A percentile compares a stretch with the other conserved stretches of the same genome.
phyloP scores from a whole-genome alignment of 169 alveolate species.

The Theileria orientalis region DNA sequence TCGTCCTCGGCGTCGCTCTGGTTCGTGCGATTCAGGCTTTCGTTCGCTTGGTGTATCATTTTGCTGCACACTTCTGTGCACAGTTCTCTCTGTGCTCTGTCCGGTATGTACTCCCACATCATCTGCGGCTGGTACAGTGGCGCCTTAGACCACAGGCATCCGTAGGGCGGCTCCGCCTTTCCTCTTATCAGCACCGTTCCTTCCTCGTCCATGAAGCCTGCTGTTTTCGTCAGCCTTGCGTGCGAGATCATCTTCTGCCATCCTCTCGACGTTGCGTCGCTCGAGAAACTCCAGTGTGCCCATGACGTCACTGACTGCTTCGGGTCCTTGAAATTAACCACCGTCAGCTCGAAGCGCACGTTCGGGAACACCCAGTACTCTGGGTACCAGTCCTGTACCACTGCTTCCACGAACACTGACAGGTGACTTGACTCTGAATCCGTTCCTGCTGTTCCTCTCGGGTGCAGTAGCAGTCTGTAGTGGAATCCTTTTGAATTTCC shows the following conservation, averaged over 20 bases:
- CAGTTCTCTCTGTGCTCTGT: conserved; percentile 60
- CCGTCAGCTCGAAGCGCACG: conserved; percentile 87
- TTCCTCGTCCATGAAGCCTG: conserved; percentile 87
- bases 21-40: not conserved
- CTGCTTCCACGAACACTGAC: conserved; percentile 87
- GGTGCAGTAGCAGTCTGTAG: conserved; percentile 84
- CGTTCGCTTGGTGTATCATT: too few relatives aligned
- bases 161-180: conserved; percentile 88
- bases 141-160: conserved; percentile 84
- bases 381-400: conserved; percentile 88
- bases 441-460: conserved; percentile 87
- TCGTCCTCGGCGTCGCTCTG: not conserved
- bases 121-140: conserved; percentile 80
- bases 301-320: conserved; percentile 87
- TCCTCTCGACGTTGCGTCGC: conserved; percentile 87
- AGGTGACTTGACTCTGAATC: conserved; percentile 84
- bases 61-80: conserved; percentile 38
- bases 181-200: conserved; percentile 87
- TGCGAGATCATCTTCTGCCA: conserved; percentile 91
- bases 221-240: conserved; percentile 80
- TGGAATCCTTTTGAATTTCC: conserved; percentile 87
- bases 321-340: conserved; percentile 83
- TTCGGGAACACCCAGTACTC: conserved; percentile 90
- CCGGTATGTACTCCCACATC: conserved; percentile 80
- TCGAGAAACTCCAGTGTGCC: conserved; percentile 90